These are phyloP conservation scores for Cladophialophora bantiana DNA, from an alignment of 2,329 filamentous ascomycete genomes.

Conservation along the genomic window DNA sequence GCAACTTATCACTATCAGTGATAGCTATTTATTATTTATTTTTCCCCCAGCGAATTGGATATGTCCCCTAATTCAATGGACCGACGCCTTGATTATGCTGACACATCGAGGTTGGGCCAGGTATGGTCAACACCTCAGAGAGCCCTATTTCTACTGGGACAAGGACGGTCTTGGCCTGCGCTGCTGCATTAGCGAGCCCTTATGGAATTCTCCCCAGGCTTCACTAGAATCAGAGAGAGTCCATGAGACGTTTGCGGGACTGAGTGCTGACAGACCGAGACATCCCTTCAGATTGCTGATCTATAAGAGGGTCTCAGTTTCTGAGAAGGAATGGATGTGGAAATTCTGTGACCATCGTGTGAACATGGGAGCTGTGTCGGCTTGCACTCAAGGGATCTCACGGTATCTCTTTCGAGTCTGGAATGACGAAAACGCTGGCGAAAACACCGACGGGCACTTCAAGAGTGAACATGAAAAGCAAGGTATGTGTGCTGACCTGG, in stretches of 20 bases:
- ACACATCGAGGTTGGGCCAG: neutral
- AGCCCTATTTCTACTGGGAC: neutral
- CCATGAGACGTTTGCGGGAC: neutral
- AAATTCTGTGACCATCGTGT: neutral
- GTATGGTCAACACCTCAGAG: neutral
- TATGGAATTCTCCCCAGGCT: neutral
- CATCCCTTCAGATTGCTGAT: slow-evolving; percentile 12
- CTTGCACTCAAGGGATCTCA: neutral
- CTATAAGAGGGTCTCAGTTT: neutral
- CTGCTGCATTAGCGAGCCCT: neutral
- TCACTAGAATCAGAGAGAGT: neutral
- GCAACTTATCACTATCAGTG: no score
- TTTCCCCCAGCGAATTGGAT: no score
- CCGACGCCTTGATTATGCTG: neutral
- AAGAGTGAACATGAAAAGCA: slow-evolving; percentile 13
- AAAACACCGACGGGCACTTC: neutral
- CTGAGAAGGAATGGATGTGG: neutral
- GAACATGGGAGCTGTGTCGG: slow-evolving; percentile 1
- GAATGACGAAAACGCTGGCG: neutral
- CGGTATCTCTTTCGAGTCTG: slow-evolving; percentile 9
- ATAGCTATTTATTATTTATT: no score
- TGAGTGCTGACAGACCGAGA: neutral
- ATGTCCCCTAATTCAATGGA: no score
- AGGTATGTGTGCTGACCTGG: slow-evolving; percentile 3
- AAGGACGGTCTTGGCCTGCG: neutral